Evolutionary conservation across 164 flowering plant genomes (phyloP), one percentile per base, ranked within the genome.

Genomic region (Berberis thunbergii): DNA sequence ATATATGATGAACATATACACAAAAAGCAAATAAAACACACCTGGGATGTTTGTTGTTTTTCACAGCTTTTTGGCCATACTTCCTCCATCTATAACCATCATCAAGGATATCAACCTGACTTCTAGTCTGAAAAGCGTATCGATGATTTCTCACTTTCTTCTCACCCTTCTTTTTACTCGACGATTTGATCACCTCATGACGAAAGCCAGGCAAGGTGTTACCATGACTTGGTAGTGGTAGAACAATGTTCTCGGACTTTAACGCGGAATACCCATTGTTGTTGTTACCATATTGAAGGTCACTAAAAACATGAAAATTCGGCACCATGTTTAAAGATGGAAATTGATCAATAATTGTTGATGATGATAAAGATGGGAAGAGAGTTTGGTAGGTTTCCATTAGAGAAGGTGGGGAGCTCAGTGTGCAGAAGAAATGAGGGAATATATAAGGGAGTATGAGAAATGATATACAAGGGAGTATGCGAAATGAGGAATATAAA

Each of bases 61-160:
- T 91, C n/a, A 91, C 96, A 43, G 85, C 83, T 54, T 91, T 91
- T 61, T 91, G 90, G 1, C 97, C 97, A 62, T 91, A 91, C 65
- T 91, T 91, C 69, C 97, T 84, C 97, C 97, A 91, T 6, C 91
- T 70, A 64, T 85, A 91, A 0, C 97, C 97, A 77, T 91, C 97
- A 57, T 91, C 94, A n/a, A 91, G 83, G 50, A 85, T 80, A 69
- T 91, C 97, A 60, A 88, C 85, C 43, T 85, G 83, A 52, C 96
- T 86, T 60, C 84, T 83, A 1, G 96, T 91, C 62, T 81, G 87
- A 55, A 91, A 91, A 41, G 97, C 97, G 70, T 58, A 77, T 64
- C 79, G 81, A 0, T 79, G 89, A 66, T 74, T 80, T 44, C 74
- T 80, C 0, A 62, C 62, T 76, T 83, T 83, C 80, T 78, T 84